Evolutionary conservation across 345 rosid species (phyloP).

Genomic region (Populus pruinosa): DNA sequence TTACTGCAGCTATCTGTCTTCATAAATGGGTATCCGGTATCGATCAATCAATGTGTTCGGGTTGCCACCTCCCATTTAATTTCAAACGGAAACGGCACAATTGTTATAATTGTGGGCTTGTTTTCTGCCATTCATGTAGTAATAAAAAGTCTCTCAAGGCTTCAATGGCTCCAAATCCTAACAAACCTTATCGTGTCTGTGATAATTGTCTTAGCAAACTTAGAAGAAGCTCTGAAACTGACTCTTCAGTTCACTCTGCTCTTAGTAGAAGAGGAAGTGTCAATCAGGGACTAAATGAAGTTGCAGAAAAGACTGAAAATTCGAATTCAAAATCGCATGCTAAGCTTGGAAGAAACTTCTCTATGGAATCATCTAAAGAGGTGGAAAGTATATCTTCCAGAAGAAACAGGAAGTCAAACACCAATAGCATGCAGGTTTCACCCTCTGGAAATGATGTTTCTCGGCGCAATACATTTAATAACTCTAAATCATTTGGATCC

Average conservation of each 20-base stretch:
- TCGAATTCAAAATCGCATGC: slow-evolving; percentile 24
- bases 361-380: slow-evolving; percentile 22
- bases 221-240: slow-evolving; percentile 34
- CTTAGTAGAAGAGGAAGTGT: slow-evolving; percentile 42
- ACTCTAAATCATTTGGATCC: slow-evolving; percentile 33
- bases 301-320: slow-evolving; percentile 29
- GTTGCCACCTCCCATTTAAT: slow-evolving; percentile 49
- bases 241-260: slow-evolving; percentile 25
- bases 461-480: slow-evolving; percentile 15
- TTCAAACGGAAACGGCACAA: slow-evolving; percentile 64
- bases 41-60: slow-evolving; percentile 48
- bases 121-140: slow-evolving; percentile 56
- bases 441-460: slow-evolving; percentile 15
- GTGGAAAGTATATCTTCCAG: slow-evolving; percentile 12
- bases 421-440: slow-evolving; percentile 15
- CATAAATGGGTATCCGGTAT: slow-evolving; percentile 46
- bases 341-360: slow-evolving; percentile 28
- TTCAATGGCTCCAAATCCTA: slow-evolving; percentile 56
- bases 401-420: slow-evolving; percentile 18
- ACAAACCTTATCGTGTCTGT: slow-evolving; percentile 65
- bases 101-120: slow-evolving; percentile 69
- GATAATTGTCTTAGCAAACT: slow-evolving; percentile 55
- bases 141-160: slow-evolving; percentile 55
- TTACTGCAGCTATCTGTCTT: slow-evolving; percentile 56
- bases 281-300: slow-evolving; percentile 33